A percentile compares a stretch with the other conserved stretches of the same genome.
phyloP scores from a whole-genome alignment of 208 protist species.

The Herpetomonas samuelpessoai region DNA sequence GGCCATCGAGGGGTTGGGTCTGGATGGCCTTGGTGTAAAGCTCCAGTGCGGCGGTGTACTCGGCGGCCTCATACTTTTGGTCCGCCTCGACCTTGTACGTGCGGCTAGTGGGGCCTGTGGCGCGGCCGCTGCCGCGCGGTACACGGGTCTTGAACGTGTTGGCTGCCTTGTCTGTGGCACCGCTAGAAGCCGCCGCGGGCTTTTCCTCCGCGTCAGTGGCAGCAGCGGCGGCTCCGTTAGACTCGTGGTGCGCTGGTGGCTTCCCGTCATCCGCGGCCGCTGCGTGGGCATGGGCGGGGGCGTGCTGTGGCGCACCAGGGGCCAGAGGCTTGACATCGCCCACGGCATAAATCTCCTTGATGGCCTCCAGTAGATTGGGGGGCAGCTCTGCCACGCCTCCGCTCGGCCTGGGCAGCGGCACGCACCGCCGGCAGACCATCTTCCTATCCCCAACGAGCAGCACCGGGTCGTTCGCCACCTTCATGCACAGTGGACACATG shows the following conservation, averaged over 20 bases:
- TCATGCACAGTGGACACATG: conserved; percentile 43
- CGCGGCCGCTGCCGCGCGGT: neutral
- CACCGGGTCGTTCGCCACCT: conserved; percentile 47
- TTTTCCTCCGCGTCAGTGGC: neutral
- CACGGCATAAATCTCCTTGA: conserved; percentile 22
- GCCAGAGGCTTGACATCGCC: neutral
- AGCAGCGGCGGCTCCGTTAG: neutral
- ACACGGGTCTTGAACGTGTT: conserved; percentile 2
- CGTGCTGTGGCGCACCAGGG: neutral
- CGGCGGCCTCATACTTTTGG: conserved; percentile 72
- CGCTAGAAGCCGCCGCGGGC: neutral
- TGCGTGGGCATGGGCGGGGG: too few species aligned
- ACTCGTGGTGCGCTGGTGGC: too few species aligned
- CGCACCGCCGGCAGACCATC: conserved; percentile 56
- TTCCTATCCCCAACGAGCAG: conserved; percentile 31
- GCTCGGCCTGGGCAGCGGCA: conserved; percentile 9
- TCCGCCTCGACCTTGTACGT: conserved; percentile 80
- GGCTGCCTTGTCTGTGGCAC: too few species aligned
- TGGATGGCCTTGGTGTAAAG: conserved; percentile 84
- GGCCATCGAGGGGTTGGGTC: conserved; percentile 53
- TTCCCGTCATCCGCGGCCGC: conserved; percentile 19
- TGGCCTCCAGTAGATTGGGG: conserved; percentile 1
- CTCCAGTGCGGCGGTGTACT: conserved; percentile 82
- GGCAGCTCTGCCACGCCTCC: neutral
- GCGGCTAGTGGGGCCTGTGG: conserved; percentile 38